phyloP scores from a whole-genome alignment of 2,329 filamentous ascomycete genomes.

The Arachnopeziza araneosa region DNA sequence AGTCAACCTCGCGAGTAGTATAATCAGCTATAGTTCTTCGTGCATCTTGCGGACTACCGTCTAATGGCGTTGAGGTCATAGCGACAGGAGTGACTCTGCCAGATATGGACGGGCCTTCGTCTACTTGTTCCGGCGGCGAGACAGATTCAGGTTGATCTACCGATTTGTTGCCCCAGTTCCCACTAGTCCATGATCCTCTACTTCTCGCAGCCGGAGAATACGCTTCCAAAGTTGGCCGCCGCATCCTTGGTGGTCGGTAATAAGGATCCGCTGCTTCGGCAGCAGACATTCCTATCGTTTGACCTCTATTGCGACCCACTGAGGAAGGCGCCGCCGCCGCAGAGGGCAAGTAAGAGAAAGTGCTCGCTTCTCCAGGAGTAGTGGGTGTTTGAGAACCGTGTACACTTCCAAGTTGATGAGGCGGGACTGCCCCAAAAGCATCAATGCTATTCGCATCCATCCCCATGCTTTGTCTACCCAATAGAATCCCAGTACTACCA shows the following conservation, averaged over 20 bases:
- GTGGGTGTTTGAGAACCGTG: slow-evolving; percentile 65
- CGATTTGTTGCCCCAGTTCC: slow-evolving; percentile 39
- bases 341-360: slow-evolving; percentile 64
- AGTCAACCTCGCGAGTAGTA: slow-evolving; percentile 89
- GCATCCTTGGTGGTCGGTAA: slow-evolving; percentile 76
- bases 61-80: slow-evolving; percentile 25
- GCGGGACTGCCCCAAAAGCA: slow-evolving; percentile 34
- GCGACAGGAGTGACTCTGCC: slow-evolving; percentile 44
- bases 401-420: slow-evolving; percentile 43
- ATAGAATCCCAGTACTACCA: slow-evolving; percentile 53
- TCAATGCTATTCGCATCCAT: slow-evolving; percentile 47
- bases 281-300: slow-evolving; percentile 41
- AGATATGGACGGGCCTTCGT: slow-evolving; percentile 37
- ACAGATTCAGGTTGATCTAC: slow-evolving; percentile 28
- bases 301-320: slow-evolving; percentile 26
- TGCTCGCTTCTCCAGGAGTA: slow-evolving; percentile 66
- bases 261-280: slow-evolving; percentile 67
- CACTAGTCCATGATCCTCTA: slow-evolving; percentile 40
- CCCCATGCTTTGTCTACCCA: slow-evolving; percentile 49
- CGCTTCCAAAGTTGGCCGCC: slow-evolving; percentile 56
- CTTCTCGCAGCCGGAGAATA: slow-evolving; percentile 35
- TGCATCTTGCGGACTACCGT: slow-evolving; percentile 22
- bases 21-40: slow-evolving; percentile 63
- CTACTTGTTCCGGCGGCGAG: slow-evolving; percentile 35
- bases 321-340: slow-evolving; percentile 24